A percentile compares a stretch with the other conserved stretches of the same genome.
Evolutionary conservation across 306 rosid species (phyloP).

Genomic region (Purshia tridentata): DNA sequence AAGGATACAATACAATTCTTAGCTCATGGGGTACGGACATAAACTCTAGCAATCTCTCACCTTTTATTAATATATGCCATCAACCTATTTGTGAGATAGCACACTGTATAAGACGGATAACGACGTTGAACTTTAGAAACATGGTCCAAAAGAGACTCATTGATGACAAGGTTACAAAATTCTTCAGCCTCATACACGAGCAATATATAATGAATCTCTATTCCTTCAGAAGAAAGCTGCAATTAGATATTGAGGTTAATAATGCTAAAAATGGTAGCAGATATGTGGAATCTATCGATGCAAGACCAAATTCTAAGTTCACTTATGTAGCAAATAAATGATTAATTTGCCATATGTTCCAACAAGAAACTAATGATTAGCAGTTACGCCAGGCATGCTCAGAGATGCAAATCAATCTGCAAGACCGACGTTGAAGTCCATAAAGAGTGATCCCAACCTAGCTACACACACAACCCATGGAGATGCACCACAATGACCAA

Average conservation of each 20-base stretch:
- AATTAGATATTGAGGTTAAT: slow-evolving; percentile 33
- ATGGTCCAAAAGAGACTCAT: slow-evolving; percentile 59
- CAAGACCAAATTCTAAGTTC: not conserved
- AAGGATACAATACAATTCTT: not conserved
- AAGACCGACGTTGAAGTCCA: not conserved
- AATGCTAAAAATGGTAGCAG: slow-evolving; percentile 4
- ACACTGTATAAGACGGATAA: slow-evolving; percentile 77
- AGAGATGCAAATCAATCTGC: not conserved
- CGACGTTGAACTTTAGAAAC: slow-evolving; percentile 55
- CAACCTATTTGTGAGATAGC: slow-evolving; percentile 79
- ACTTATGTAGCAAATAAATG: not conserved
- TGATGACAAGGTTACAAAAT: slow-evolving; percentile 61
- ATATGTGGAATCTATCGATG: not conserved
- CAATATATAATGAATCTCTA: slow-evolving; percentile 66
- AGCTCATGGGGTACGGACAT: not conserved
- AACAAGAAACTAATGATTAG: not conserved
- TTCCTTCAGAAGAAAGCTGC: slow-evolving; percentile 57
- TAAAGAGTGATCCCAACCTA: not conserved
- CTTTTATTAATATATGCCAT: slow-evolving; percentile 78
- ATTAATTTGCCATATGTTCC: not conserved
- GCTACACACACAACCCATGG: not conserved
- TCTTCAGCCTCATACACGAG: slow-evolving; percentile 74
- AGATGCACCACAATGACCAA: not conserved
- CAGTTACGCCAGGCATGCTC: not conserved
- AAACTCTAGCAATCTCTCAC: slow-evolving; percentile 39